Base-by-base conservation (phyloP, 768 basidiomycete genomes). In the Amanita polypyramis region DNA sequence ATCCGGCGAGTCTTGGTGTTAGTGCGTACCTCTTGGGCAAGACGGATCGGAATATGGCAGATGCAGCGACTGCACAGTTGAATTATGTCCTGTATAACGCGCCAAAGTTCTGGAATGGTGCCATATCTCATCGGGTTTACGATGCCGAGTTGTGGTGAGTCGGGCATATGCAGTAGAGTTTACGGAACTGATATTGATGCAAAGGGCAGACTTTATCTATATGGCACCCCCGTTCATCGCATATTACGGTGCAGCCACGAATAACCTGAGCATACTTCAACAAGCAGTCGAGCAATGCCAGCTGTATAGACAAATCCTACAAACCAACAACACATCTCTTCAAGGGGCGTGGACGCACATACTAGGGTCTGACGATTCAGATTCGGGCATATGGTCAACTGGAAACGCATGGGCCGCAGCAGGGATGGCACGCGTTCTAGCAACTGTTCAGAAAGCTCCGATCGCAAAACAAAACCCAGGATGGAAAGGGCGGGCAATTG, bases 381-480 rank as follows among this genome's bases (percentile, higher is more conserved):
- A 75, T 43, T 53, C 61, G 0, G 72, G 72, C 1, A 49, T 72
- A 0, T 75, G 73, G 73, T 67, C 69, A 0, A 73, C 72, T 37
- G 77, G 79, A 2, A 87, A 85, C 52, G 81, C 67, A 0, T 86
- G 85, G 85, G 83, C 82, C 0, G 80, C 80, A 1, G 76, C 74
- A 1, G 83, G 83, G 0, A 80, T 81, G 70, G 61, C 78, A 21
- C 70, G 83, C 4, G 79, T 85, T 2, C 60, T 75, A 20, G 72
- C 72, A 17, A 70, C 70, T 0, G 56, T 74, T 6, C 54, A 69
- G 35, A 70, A 70, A 48, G 65, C 72, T 0, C 68, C 69, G 9
- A 43, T 62, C 12, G 59, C 63, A 0, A 17, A 37, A 15, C 38
- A 53, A 5, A 47, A 56, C 33, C 37, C 45, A 1, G 12, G 54